Conservation (phyloP, 2,329 filamentous ascomycete species). For the Nothophoma quercina region DNA sequence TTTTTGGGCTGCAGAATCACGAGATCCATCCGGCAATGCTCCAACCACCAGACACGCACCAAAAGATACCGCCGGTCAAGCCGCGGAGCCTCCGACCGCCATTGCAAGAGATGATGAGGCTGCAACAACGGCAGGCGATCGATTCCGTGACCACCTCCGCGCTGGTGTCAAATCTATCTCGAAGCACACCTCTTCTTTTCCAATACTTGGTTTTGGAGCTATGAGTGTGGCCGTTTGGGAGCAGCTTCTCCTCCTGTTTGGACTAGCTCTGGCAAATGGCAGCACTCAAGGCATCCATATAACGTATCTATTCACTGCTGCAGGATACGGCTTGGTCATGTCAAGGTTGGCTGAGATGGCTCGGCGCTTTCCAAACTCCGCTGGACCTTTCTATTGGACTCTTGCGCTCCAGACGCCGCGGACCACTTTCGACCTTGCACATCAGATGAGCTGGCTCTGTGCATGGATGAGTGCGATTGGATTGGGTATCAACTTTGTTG, state of each 20-base stretch:
- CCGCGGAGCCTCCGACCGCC: no score
- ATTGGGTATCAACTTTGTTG: not conserved
- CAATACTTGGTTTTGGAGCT: not conserved
- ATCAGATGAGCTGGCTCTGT: not conserved
- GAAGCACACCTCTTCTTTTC: no score
- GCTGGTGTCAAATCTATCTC: no score
- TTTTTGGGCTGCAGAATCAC: no score
- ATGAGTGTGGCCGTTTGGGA: slow-evolving; percentile 1
- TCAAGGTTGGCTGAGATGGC: not conserved
- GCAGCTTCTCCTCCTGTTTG: not conserved
- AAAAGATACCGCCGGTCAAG: no score
- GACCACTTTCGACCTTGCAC: not conserved
- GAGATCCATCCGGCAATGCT: no score
- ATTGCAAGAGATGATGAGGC: no score
- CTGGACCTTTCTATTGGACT: not conserved
- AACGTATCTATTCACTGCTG: not conserved
- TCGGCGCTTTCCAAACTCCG: not conserved
- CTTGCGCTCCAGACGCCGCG: not conserved
- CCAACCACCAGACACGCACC: no score
- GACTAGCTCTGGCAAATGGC: not conserved
- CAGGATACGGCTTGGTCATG: not conserved
- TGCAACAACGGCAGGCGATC: no score
- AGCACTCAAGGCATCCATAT: not conserved
- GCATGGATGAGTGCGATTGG: not conserved
- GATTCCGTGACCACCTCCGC: no score